Conservation (phyloP, 768 basidiomycete genomes). For the Macrolepiota albuminosa region DNA sequence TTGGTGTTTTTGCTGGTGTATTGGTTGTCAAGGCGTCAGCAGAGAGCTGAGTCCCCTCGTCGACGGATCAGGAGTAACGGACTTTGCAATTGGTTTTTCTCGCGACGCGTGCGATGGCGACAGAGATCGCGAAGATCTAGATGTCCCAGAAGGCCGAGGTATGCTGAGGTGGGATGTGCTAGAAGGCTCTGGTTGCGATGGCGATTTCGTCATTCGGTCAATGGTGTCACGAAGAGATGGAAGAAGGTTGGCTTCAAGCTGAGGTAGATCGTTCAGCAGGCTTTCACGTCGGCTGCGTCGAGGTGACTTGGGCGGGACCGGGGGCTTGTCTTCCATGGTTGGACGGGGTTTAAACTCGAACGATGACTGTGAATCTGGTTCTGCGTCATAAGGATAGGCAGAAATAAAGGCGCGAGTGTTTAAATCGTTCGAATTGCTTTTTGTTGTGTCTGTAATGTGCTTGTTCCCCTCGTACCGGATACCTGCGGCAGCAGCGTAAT, state of each 20-base stretch:
- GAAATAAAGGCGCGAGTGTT: conserved; percentile 16
- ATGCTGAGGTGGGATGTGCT: conserved; percentile 8
- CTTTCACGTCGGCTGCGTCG: conserved; percentile 30
- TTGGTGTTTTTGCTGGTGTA: conserved; percentile 28
- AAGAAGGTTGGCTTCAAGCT: conserved; percentile 59
- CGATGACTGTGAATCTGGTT: conserved; percentile 24
- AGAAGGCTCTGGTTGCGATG: conserved; percentile 25
- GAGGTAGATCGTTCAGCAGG: conserved; percentile 47
- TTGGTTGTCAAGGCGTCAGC: conserved; percentile 25
- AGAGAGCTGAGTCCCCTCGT: not conserved
- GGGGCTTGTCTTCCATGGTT: conserved; percentile 8
- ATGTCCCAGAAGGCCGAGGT: conserved; percentile 2
- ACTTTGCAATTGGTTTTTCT: not conserved
- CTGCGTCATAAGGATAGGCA: conserved; percentile 19
- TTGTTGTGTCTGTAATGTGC: not conserved
- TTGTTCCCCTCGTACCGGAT: conserved; percentile 12
- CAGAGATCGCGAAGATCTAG: conserved; percentile 10
- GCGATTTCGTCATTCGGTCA: conserved; percentile 64
- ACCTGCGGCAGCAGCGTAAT: conserved; percentile 52
- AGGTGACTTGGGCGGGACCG: conserved; percentile 11
- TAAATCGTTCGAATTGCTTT: conserved; percentile 2
- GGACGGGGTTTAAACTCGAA: conserved; percentile 22
- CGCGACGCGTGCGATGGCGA: conserved; percentile 13
- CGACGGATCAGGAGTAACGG: conserved; percentile 2
- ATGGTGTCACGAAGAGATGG: conserved; percentile 72